Percentiles rank a stretch among this genome's conserved stretches.
These are phyloP conservation scores for Lepiota brunneoincarnata DNA, from an alignment of 768 basidiomycete species.

Conservation along the genomic window DNA sequence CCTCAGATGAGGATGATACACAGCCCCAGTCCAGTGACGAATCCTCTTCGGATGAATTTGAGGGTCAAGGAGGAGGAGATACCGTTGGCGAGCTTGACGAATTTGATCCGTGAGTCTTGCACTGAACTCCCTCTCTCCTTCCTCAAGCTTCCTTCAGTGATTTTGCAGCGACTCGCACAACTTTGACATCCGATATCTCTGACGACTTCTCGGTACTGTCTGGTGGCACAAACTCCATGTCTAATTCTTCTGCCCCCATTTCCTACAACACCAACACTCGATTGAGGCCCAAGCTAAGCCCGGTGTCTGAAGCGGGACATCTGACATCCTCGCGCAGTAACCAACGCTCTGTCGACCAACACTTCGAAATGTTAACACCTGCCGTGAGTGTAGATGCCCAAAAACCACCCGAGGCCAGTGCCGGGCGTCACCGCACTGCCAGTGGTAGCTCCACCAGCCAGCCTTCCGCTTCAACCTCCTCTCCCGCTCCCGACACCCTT, in stretches of 20 bases:
- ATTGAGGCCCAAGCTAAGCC: slow-evolving; percentile 52
- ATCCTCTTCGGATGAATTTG: slow-evolving; percentile 49
- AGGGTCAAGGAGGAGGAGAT: slow-evolving; percentile 40
- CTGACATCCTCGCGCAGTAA: slow-evolving; percentile 3
- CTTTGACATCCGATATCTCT: slow-evolving; percentile 55
- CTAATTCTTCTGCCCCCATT: slow-evolving; percentile 50
- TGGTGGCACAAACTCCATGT: slow-evolving; percentile 45
- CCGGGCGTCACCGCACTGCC: slow-evolving; percentile 20
- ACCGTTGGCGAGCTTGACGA: slow-evolving; percentile 67
- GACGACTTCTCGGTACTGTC: slow-evolving; percentile 63
- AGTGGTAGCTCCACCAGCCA: slow-evolving; percentile 13
- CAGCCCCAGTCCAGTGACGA: slow-evolving; percentile 45
- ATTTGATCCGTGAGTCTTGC: slow-evolving; percentile 68
- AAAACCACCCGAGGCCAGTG: slow-evolving; percentile 21
- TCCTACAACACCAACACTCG: slow-evolving; percentile 44
- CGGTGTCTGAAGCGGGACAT: slow-evolving; percentile 48
- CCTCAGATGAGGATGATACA: slow-evolving; percentile 57
- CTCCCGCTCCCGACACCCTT: slow-evolving; percentile 20
- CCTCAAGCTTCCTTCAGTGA: slow-evolving; percentile 39
- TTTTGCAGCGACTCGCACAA: slow-evolving; percentile 61
- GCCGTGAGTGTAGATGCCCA: slow-evolving; percentile 16
- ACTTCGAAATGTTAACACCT: slow-evolving; percentile 25
- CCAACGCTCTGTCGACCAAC: slow-evolving; percentile 2
- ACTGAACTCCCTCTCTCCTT: background rate
- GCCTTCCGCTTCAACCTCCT: slow-evolving; percentile 12